Evolutionary conservation across 2,329 filamentous ascomycete genomes (phyloP).

Genomic region (Coniochaeta sp.): DNA sequence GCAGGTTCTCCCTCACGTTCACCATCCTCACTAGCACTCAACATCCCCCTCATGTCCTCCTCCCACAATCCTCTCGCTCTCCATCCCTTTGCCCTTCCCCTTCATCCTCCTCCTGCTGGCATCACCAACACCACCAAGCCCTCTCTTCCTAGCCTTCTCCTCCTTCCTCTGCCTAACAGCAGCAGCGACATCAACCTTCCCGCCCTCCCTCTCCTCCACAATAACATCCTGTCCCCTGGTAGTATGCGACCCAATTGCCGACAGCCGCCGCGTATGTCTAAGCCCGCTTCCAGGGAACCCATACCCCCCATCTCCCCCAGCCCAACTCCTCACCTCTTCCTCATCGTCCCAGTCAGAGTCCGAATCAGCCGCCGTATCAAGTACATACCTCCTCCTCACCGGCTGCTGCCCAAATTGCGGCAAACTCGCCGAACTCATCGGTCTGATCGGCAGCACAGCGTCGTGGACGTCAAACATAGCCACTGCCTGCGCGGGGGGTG

Average conservation of each 20-base stretch:
- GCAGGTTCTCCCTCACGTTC: background rate
- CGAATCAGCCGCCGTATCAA: background rate
- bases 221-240: background rate
- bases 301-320: background rate
- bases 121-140: background rate
- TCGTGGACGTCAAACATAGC: background rate
- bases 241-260: constrained; percentile 4
- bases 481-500: background rate
- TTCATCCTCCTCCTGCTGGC: background rate
- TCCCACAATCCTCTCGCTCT: background rate
- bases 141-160: constrained; percentile 1
- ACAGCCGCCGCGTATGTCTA: constrained; percentile 6
- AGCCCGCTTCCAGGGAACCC: background rate
- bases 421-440: too few species aligned
- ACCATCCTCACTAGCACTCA: constrained; percentile 1
- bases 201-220: constrained; percentile 2
- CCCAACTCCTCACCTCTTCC: background rate
- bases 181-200: background rate
- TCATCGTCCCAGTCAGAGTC: too few species aligned
- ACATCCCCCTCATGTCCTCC: background rate
- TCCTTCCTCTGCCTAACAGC: constrained; percentile 4
- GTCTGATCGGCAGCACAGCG: too few species aligned
- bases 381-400: background rate
- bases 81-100: background rate
- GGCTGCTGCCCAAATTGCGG: background rate